A percentile compares a stretch with the other conserved stretches of the same genome.
Evolutionary conservation across 2,329 filamentous ascomycete genomes (phyloP).

Genomic region (Dactylellina drechsleri): DNA sequence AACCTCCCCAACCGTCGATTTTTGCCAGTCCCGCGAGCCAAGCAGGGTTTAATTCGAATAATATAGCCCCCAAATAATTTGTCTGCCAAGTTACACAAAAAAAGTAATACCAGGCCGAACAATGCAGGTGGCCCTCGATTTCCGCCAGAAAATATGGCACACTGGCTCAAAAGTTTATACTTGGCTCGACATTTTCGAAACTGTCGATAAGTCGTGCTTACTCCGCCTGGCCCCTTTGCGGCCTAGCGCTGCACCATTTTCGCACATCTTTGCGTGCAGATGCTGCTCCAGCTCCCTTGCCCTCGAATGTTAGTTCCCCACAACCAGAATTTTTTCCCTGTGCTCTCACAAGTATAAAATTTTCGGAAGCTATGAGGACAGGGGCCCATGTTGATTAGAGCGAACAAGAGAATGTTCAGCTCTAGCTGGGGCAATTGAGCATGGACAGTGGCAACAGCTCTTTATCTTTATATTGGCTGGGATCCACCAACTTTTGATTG

Average conservation of each 20-base stretch:
- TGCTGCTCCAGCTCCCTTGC: conserved; percentile 2
- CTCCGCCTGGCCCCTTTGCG: conserved; percentile 39
- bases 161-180: conserved; percentile 37
- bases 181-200: conserved; percentile 18
- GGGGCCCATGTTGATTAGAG: neutral
- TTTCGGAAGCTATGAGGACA: conserved; percentile 15
- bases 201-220: conserved; percentile 46
- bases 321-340: conserved; percentile 26
- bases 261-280: conserved; percentile 36
- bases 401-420: conserved; percentile 4
- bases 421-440: neutral
- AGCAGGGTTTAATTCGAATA: conserved; percentile 27
- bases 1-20: conserved; percentile 22
- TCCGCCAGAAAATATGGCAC: conserved; percentile 14
- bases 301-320: conserved; percentile 39
- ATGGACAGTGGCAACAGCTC: conserved; percentile 32
- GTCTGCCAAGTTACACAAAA: conserved; percentile 48
- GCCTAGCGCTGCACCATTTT: conserved; percentile 40
- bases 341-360: conserved; percentile 16
- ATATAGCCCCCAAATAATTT: conserved; percentile 32
- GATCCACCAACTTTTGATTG: conserved; percentile 44
- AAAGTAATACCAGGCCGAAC: conserved; percentile 45
- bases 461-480: conserved; percentile 51
- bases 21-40: conserved; percentile 24
- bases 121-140: conserved; percentile 43